Base-by-base conservation (phyloP, 2,329 filamentous ascomycete species). In the Tetracladium maxilliforme region DNA sequence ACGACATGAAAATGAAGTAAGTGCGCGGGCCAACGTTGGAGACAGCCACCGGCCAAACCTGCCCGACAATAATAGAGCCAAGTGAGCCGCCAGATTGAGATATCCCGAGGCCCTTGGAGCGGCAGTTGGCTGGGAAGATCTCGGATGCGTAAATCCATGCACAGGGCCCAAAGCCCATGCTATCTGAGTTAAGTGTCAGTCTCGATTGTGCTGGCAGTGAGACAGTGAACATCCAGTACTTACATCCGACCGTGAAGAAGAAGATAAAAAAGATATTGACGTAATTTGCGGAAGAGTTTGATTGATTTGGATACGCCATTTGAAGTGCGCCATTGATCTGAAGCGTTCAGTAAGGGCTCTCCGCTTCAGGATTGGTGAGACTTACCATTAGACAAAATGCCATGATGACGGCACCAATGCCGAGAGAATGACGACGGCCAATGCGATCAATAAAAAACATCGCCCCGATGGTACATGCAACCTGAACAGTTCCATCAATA, bases 101-200 rank as follows among this genome's bases (percentile, higher is more conserved):
- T 19, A 70, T 53, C 39, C 63, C 70, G 25, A 70, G 52, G 4
- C 64, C 65, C 1, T 59, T 54, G 4, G 65, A 64, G 8, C 65
- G 59, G n/a, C 65, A 51, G 5, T 62, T 48, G 0, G 64, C 69
- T 3, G 64, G 64, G 37, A 71, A 70, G 33, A 70, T 70, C 47
- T 71, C 65, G 0, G 63, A 56, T 10, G 61, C 61, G 31, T 70
- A 70, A 0, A 70, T 61, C 65, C 65, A 71, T 0, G 63, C 53
- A 2, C 62, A 56, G 0, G 65, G 62, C 0, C 65, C 65, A 22
- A 70, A 66, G 0, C 65, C 62, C 32, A 70, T 49, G 25, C 60
- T 66, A 37, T 66, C 70, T n/a, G n/a, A n/a, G n/a, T n/a, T n/a
- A n/a, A n/a, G n/a, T n/a, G n/a, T n/a, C n/a, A n/a, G n/a, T n/a